A percentile compares a stretch with the other conserved stretches of the same genome.
phyloP scores from a whole-genome alignment of 768 basidiomycete genomes.

The Hypholoma sublateritium region DNA sequence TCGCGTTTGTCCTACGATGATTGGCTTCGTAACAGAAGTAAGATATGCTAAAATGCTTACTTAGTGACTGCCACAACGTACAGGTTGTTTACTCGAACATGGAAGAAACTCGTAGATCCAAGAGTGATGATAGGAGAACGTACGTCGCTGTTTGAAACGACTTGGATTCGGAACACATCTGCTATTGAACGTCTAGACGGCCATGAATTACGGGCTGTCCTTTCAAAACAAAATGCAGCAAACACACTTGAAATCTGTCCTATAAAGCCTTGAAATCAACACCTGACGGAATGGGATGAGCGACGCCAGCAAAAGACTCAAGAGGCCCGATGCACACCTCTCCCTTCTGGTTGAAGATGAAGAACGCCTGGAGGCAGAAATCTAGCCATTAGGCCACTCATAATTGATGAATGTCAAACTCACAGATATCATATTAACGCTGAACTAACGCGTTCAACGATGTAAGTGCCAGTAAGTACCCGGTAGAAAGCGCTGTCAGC shows the following conservation, averaged over 20 bases:
- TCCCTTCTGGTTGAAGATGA: constrained; percentile 99
- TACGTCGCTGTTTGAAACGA: constrained; percentile 96
- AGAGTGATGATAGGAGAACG: constrained; percentile 97
- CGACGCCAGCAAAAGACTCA: background rate
- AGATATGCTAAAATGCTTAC: constrained; percentile 54
- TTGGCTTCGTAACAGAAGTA: background rate
- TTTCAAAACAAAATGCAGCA: constrained; percentile 6
- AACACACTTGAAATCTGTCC: constrained; percentile 93
- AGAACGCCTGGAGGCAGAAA: constrained; percentile 78
- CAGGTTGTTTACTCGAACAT: constrained; percentile 92
- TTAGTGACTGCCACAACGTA: constrained; percentile 97
- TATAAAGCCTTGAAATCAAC: constrained; percentile 92
- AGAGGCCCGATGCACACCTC: constrained; percentile 60
- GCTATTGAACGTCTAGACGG: constrained; percentile 84
- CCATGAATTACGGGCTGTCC: constrained; percentile 8
- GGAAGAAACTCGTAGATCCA: constrained; percentile 98
- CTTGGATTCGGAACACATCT: constrained; percentile 98
- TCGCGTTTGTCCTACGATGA: constrained; percentile 80
- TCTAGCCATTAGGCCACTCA: background rate
- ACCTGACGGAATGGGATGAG: constrained; percentile 50
- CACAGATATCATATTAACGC: constrained; percentile 24
- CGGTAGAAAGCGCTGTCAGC: background rate
- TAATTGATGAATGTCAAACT: background rate
- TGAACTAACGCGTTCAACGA: background rate
- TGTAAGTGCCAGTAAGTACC: too few species aligned